phyloP scores from a whole-genome alignment of 305 asterid genomes.

The Fraxinus xanthoxyloides region DNA sequence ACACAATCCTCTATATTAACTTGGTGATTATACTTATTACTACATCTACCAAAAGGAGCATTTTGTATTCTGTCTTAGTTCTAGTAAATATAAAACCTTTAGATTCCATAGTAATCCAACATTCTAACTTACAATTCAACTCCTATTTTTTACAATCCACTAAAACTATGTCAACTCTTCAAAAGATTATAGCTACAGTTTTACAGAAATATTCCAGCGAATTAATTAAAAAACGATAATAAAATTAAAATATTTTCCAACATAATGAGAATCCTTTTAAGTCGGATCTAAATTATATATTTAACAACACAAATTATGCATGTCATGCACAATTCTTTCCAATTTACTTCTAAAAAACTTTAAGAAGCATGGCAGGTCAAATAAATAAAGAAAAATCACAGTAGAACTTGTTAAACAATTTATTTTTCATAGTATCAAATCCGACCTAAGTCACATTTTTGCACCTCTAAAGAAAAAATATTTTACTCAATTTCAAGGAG shows the following conservation, averaged over 20 bases:
- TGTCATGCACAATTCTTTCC: neutral
- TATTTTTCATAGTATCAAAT: neutral
- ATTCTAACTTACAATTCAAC: neutral
- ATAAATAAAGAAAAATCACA: neutral
- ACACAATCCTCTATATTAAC: neutral
- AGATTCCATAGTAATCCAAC: neutral
- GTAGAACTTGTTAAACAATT: neutral
- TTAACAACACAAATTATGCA: neutral
- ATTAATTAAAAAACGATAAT: neutral
- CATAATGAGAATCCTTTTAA: neutral
- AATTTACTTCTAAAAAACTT: neutral
- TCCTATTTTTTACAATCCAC: neutral
- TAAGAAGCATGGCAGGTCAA: neutral
- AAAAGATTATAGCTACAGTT: neutral
- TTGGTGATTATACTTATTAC: neutral
- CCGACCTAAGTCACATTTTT: neutral
- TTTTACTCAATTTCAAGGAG: neutral
- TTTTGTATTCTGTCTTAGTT: neutral
- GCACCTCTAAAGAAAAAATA: neutral
- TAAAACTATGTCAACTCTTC: neutral
- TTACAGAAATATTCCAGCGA: neutral
- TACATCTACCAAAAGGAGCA: neutral
- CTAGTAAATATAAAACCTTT: neutral
- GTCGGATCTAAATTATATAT: neutral
- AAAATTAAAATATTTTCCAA: no score